phyloP scores from a whole-genome alignment of 176 grass and related monocot species.

The Avena insularis region DNA sequence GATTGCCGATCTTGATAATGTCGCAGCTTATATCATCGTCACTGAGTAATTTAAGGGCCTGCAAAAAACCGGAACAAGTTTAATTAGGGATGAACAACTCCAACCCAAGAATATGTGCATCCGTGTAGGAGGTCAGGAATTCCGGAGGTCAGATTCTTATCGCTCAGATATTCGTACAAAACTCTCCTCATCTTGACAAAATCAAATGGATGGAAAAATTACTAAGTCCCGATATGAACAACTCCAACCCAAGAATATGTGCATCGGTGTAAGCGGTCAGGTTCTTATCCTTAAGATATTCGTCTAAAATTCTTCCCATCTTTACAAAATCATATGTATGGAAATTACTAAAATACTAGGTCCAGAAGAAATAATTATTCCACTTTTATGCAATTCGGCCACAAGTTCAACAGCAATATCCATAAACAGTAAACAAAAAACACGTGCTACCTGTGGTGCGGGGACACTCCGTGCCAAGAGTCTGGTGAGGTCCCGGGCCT shows the following conservation, averaged over 20 bases:
- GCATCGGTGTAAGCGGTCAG: not conserved
- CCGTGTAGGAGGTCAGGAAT: not conserved
- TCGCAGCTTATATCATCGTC: conserved; percentile 90
- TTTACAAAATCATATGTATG: not conserved
- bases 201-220: too few species aligned
- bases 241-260: not conserved
- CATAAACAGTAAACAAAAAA: not conserved
- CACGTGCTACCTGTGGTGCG: conserved; percentile 62
- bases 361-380: too few species aligned
- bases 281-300: not conserved
- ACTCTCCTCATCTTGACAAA: not conserved
- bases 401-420: not conserved
- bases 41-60: conserved; percentile 86
- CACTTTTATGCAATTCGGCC: not conserved
- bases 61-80: conserved; percentile 4
- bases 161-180: not conserved
- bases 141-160: not conserved
- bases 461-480: conserved; percentile 84
- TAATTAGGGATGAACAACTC: not conserved
- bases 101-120: not conserved
- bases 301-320: not conserved
- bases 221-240: not conserved
- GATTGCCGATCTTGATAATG: conserved; percentile 85
- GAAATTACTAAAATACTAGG: not conserved
- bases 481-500: conserved; percentile 75